Base-by-base conservation (phyloP, 2,329 filamentous ascomycete genomes). In the Rhynchosporium secalis region DNA sequence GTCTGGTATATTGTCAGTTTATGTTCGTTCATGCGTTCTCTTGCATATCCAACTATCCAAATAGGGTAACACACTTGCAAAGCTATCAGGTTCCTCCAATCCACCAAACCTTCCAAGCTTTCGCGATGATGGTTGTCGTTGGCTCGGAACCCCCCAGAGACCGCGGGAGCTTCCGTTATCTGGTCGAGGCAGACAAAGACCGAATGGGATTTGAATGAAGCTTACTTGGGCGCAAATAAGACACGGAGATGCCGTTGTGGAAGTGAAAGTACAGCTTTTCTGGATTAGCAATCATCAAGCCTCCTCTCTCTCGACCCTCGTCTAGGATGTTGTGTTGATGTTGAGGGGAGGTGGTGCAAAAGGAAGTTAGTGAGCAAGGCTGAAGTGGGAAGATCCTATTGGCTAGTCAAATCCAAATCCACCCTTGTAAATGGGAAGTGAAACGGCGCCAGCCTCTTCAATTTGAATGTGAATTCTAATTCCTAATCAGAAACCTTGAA, bases 341-440 rank as follows among this genome's bases (percentile, higher is more conserved):
- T 29, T 33, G 31, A 26, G 31, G 33, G 48, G n/a, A 46, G 43
- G 33, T 13, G 38, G 15, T 54, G 20, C 29, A 20, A 33, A 26
- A 8, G 8, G 20, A 29, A 40, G 33, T 26, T 28, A 54, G 51
- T 12, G 36, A 38, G 38, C 54, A 56, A 56, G 54, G 54, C 54
- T 56, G 54, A 56, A 56, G 54, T 56, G 40, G 54, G 54, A 20
- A 3, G 41, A 33, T 56, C 3, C 43, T 38, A 56, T 56, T 43
- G 52, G 52, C 40, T 28, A 33, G 52, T 40, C 40, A 1, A 1
- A 20, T 20, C 20, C 20, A 20, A 20, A 20, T 36, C 33, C 9
- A 36, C 9, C 6, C 33, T 36, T 36, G 33, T 36, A 5, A 36
- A 36, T 40, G 51, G 41, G 46, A 10, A 29, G 2, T 20, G 2